A percentile compares a stretch with the other conserved stretches of the same genome.
phyloP scores from a whole-genome alignment of 78 protist species.

The Dictyostelium firmibasis region DNA sequence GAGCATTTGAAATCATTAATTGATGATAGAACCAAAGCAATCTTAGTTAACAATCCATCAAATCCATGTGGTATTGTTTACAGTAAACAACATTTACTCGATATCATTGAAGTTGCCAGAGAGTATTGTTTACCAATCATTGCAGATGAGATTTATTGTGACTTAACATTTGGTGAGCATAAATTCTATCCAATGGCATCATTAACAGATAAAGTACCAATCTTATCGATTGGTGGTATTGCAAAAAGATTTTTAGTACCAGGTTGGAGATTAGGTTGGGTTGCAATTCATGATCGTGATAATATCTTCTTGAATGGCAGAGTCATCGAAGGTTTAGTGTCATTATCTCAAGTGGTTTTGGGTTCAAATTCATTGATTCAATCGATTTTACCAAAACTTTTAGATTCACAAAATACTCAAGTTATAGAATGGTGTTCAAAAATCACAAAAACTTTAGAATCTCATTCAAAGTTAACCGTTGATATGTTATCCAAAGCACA shows the following conservation, averaged over 20 bases:
- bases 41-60: conserved; percentile 95
- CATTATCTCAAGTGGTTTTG: conserved; percentile 85
- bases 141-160: conserved; percentile 95
- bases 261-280: conserved; percentile 97
- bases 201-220: conserved; percentile 83
- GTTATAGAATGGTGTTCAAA: conserved; percentile 41
- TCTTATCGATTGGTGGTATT: conserved; percentile 93
- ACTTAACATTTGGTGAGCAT: conserved; percentile 83
- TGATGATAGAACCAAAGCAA: conserved; percentile 86
- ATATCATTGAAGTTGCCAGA: conserved; percentile 84
- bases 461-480: conserved; percentile 68
- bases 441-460: conserved; percentile 69
- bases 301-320: conserved; percentile 10
- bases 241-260: conserved; percentile 96
- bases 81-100: conserved; percentile 77
- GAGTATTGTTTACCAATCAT: conserved; percentile 90
- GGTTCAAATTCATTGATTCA: conserved; percentile 92
- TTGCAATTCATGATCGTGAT: conserved; percentile 85
- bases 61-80: conserved; percentile 95
- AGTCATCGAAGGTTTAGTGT: conserved; percentile 47
- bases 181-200: conserved; percentile 78
- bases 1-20: conserved; percentile 79
- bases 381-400: conserved; percentile 80
- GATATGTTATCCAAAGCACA: conserved; percentile 43
- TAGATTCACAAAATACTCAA: conserved; percentile 26